Conservation (phyloP, 345 rosid genomes). For the Camelina laxa region DNA sequence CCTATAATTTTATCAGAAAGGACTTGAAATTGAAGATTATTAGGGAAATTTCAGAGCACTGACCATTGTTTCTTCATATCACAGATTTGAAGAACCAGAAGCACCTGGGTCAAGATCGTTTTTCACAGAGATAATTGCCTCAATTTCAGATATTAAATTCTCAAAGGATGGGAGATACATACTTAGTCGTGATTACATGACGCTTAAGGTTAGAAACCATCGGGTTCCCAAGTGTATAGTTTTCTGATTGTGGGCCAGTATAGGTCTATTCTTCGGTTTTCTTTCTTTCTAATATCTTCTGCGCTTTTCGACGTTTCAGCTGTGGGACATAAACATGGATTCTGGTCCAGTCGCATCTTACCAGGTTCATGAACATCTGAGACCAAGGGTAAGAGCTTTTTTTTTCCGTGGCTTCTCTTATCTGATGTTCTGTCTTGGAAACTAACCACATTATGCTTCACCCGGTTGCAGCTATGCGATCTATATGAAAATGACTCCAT, state of each 20-base stretch:
- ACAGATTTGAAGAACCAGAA: slow-evolving; percentile 96
- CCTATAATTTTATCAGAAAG: slow-evolving; percentile 4
- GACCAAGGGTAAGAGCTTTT: slow-evolving; percentile 70
- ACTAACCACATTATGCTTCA: slow-evolving; percentile 20
- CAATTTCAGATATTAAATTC: slow-evolving; percentile 95
- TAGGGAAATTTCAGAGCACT: slow-evolving; percentile 9
- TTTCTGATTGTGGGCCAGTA: slow-evolving; percentile 15
- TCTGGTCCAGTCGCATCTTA: slow-evolving; percentile 97
- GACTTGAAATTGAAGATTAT: slow-evolving; percentile 15
- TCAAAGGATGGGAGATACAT: slow-evolving; percentile 87
- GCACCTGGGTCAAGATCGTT: slow-evolving; percentile 92
- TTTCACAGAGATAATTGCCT: slow-evolving; percentile 99
- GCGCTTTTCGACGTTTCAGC: slow-evolving; percentile 42
- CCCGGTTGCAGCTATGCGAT: slow-evolving; percentile 78
- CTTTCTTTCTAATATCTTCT: slow-evolving; percentile 26
- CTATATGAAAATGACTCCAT: slow-evolving; percentile 98
- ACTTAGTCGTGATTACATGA: slow-evolving; percentile 99
- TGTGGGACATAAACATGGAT: slow-evolving; percentile 99
- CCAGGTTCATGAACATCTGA: slow-evolving; percentile 95
- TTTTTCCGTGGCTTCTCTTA: slow-evolving; percentile 14
- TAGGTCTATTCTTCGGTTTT: background rate
- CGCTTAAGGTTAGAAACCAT: slow-evolving; percentile 73
- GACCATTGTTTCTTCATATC: slow-evolving; percentile 32
- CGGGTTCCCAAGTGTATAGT: slow-evolving; percentile 21
- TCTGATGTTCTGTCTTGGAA: slow-evolving; percentile 21